These are phyloP conservation scores for Gossypioides kirkii DNA, from an alignment of 345 rosid genomes.

Conservation along the genomic window DNA sequence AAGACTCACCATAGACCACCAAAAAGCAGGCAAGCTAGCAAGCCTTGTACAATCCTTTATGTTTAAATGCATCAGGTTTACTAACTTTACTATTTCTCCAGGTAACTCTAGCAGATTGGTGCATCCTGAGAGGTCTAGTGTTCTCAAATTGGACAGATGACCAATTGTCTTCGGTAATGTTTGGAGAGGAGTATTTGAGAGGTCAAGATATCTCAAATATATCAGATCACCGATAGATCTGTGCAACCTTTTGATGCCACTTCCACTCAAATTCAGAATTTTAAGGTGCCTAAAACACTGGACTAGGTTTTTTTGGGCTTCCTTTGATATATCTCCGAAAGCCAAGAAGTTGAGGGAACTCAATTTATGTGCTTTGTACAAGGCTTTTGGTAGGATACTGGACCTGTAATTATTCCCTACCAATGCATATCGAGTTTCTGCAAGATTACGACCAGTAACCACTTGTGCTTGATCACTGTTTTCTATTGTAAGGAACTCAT, in stretches of 20 bases:
- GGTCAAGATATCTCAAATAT: conserved; percentile 23
- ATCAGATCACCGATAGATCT: conserved; percentile 14
- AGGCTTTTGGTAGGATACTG: not conserved
- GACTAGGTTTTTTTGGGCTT: not conserved
- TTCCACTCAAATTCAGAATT: not conserved
- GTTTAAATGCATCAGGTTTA: not conserved
- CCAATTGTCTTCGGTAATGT: conserved; percentile 13
- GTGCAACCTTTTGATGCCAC: not conserved
- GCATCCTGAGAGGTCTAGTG: conserved; percentile 12
- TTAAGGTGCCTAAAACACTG: conserved; percentile 12
- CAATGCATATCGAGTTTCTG: not conserved
- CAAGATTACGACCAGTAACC: not conserved
- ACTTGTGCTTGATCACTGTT: not conserved
- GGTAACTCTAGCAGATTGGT: not conserved
- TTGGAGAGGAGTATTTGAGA: not conserved
- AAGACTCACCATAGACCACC: not conserved
- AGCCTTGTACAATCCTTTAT: not conserved
- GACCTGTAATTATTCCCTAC: not conserved
- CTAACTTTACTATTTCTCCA: not conserved
- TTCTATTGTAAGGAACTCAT: not conserved
- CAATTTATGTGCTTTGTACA: not conserved
- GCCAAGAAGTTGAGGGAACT: not conserved
- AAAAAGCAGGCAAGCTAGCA: not conserved
- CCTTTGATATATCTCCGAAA: not conserved
- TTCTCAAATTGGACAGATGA: conserved; percentile 16